Conservation (phyloP, 306 rosid species). For the Corylus americana region DNA sequence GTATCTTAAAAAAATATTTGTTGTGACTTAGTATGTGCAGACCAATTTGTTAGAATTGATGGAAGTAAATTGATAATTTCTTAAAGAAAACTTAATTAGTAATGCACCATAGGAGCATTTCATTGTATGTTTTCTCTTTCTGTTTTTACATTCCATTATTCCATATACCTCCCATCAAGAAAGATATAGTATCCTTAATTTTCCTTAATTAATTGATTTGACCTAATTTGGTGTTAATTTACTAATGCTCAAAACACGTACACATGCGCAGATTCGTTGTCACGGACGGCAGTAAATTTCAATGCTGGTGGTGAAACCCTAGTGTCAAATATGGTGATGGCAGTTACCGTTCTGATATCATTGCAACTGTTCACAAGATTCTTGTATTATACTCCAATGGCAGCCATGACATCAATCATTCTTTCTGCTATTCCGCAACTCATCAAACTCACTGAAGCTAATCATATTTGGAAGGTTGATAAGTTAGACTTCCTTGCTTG, state of each 20-base stretch:
- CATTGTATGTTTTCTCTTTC: no score
- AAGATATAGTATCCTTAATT: not conserved
- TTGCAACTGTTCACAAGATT: conserved; percentile 62
- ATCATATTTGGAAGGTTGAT: conserved; percentile 77
- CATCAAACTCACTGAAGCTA: conserved; percentile 49
- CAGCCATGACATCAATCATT: conserved; percentile 73
- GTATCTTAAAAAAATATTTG: no score
- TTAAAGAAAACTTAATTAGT: no score
- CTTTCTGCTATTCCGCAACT: conserved; percentile 89
- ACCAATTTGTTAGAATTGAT: no score
- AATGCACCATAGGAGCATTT: no score
- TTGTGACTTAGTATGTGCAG: no score
- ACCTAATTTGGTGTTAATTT: no score
- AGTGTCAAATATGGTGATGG: conserved; percentile 82
- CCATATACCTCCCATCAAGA: no score
- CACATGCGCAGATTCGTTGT: conserved; percentile 62
- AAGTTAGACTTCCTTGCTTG: conserved; percentile 76
- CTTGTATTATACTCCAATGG: conserved; percentile 71
- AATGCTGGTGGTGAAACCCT: conserved; percentile 73
- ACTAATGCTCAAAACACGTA: conserved; percentile 7
- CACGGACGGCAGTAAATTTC: conserved; percentile 71
- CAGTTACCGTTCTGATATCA: conserved; percentile 56
- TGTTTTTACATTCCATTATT: no score
- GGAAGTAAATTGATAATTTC: no score
- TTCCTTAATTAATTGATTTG: not conserved